Base-by-base conservation (phyloP, 1,284 basidiomycete species). In the Pseudozyma tsukubaensis region DNA sequence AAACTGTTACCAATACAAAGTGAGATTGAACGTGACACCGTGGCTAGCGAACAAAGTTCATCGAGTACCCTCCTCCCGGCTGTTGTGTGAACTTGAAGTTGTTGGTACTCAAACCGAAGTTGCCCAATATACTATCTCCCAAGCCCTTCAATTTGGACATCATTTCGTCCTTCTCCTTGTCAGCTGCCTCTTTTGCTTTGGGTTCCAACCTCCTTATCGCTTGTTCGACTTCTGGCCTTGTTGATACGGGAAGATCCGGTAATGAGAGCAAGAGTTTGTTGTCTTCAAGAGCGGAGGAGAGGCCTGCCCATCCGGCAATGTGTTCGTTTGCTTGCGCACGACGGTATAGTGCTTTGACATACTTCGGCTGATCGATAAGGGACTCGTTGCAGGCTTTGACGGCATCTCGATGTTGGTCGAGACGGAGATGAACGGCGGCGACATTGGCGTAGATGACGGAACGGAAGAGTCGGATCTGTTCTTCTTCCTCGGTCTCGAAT, bases 81-180 rank as follows among this genome's bases (percentile, higher is more conserved):
- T 94, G 91, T 18, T 92, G 92, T 72, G 94, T 94, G 78, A 99
- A 93, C 86, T 97, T 92, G 88, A 99, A 99, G 61, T 86, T 85
- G 67, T 85, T 81, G 1, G 85, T 85, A 19, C 78, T 84, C 49
- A 86, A 62, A 2, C 85, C 85, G 59, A 86, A 86, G 53, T 59
- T 74, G 43, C 76, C 70, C n/a, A 99, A 87, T 44, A 99, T 87
- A 56, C 88, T 92, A 81, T 99, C 94, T 0, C 96, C 96, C 6
- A 99, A 84, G 1, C 92, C 93, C 84, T 99, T 98, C 58, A 99
- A 85, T 85, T 99, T 97, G 64, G 87, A 89, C 77, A 98, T 73
- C 93, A 97, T 96, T 84, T 98, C 96, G 10, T 89, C 89, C 62
- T 93, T 96, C 85, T 99, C 96, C 74, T 87, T 88, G 83, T 94